These are phyloP conservation scores for Neocallimastix lanati DNA, from an alignment of 192 early-diverging fungal species.

Conservation along the genomic window DNA sequence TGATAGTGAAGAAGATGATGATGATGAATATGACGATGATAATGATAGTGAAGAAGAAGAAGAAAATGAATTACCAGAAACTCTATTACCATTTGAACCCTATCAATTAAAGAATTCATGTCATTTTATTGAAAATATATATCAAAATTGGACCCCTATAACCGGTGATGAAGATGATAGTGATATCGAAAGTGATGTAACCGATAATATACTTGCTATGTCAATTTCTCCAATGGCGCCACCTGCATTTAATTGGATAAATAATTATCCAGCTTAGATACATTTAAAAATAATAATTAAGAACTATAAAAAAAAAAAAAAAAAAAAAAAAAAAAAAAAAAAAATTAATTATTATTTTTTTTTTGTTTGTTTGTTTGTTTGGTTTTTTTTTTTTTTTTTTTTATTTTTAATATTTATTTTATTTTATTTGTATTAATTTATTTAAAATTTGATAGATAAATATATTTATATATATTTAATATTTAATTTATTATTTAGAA, in stretches of 20 bases:
- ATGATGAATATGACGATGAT: background rate
- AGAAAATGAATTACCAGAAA: slow-evolving; percentile 29
- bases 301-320: too few relatives aligned
- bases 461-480: too few relatives aligned
- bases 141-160: slow-evolving; percentile 53
- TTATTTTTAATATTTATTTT: too few relatives aligned
- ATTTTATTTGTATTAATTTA: too few relatives aligned
- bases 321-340: too few relatives aligned
- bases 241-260: background rate
- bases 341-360: too few relatives aligned
- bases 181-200: slow-evolving; percentile 31
- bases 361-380: too few relatives aligned
- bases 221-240: background rate
- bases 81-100: slow-evolving; percentile 93
- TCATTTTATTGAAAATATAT: slow-evolving; percentile 47
- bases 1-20: background rate
- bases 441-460: too few relatives aligned
- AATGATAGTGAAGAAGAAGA: slow-evolving; percentile 4
- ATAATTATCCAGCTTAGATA: background rate
- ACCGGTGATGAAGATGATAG: slow-evolving; percentile 11
- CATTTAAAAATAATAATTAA: too few relatives aligned
- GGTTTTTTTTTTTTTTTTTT: too few relatives aligned
- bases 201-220: background rate
- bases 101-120: slow-evolving; percentile 52
- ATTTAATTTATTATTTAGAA: too few relatives aligned